Base-by-base conservation (phyloP, 208 protist genomes). In the Leptomonas pyrrhocoris region DNA sequence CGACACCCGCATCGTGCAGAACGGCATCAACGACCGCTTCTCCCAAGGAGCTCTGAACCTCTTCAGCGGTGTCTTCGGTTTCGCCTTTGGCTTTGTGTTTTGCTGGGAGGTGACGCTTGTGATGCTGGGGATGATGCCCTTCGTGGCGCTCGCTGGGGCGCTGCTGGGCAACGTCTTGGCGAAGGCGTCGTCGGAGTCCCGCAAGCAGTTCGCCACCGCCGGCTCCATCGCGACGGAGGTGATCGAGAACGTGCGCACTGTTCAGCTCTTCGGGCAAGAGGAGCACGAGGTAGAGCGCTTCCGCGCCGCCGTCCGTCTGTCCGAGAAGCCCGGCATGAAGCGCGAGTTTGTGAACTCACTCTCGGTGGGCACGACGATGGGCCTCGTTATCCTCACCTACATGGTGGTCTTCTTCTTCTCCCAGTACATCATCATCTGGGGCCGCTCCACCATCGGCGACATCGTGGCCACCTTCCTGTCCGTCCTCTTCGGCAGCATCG, bases 21-120 rank as follows among this genome's bases (percentile, higher is more conserved):
- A 94, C 60, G 93, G 87, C 57, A 94, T 96, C 56, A 93, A 93
- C 75, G 91, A 96, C 61, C 88, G 90, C 62, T 61, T 95, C 50
- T 85, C 85, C 12, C 84, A 88, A 31, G 86, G 87, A 31, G 66
- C 93, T 36, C 58, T 86, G 61, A 84, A 91, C 61, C n/a, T 75
- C 2, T 77, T 79, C 40, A 93, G 81, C 69, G 88, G 90, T 38
- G n/a, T 97, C 28, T 75, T 93, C 54, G 93, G 90, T n/a, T 92
- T 92, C 78, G 68, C 85, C 27, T 89, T 96, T 64, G 86, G 86
- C 18, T 90, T 94, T 50, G 60, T 85, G 12, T 84, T 86, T 38
- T 92, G 76, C 34, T 94, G 89, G 89, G 84, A 92, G 69, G 69
- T 94, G 40, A 83, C 89, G 51, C 74, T 94, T 43, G 76, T 94